Conservation (phyloP, 2,329 filamentous ascomycete species). For the Ceratocystiopsis brevicomis region DNA sequence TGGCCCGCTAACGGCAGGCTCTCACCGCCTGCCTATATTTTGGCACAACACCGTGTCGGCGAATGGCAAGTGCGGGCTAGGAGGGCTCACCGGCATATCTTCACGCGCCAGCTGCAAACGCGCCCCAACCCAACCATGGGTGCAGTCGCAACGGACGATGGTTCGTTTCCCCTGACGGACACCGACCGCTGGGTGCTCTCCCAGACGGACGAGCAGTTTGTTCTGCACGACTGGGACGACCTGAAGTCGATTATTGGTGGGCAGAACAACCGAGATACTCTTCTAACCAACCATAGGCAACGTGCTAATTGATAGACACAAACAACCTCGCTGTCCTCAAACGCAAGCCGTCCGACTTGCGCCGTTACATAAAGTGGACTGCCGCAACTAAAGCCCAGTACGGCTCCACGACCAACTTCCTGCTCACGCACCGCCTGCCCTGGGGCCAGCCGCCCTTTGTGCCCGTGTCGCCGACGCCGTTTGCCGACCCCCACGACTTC, state of each 20-base stretch:
- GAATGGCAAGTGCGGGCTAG: too few relatives aligned
- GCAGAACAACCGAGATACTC: slow-evolving; percentile 7
- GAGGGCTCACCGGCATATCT: too few relatives aligned
- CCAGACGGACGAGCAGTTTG: slow-evolving; percentile 51
- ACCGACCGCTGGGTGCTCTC: slow-evolving; percentile 39
- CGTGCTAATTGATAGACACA: slow-evolving; percentile 16
- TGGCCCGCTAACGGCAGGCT: too few relatives aligned
- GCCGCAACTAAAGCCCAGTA: slow-evolving; percentile 49
- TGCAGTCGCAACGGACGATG: slow-evolving; percentile 10
- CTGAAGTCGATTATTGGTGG: slow-evolving; percentile 48
- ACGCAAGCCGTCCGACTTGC: slow-evolving; percentile 61
- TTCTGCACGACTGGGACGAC: slow-evolving; percentile 53
- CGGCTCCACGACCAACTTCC: slow-evolving; percentile 63
- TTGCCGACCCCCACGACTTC: slow-evolving; percentile 36
- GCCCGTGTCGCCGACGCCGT: slow-evolving; percentile 29
- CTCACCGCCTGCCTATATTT: too few relatives aligned
- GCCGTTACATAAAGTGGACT: slow-evolving; percentile 63
- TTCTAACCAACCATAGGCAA: background rate
- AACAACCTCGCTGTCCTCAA: slow-evolving; percentile 58
- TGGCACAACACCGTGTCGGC: too few relatives aligned
- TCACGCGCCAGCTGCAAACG: too few relatives aligned
- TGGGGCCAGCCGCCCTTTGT: slow-evolving; percentile 48
- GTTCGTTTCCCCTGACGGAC: slow-evolving; percentile 40
- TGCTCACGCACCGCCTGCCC: slow-evolving; percentile 53
- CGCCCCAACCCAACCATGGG: too few relatives aligned